Conservation (phyloP, 345 rosid genomes). For the Carallia pectinifolia region DNA sequence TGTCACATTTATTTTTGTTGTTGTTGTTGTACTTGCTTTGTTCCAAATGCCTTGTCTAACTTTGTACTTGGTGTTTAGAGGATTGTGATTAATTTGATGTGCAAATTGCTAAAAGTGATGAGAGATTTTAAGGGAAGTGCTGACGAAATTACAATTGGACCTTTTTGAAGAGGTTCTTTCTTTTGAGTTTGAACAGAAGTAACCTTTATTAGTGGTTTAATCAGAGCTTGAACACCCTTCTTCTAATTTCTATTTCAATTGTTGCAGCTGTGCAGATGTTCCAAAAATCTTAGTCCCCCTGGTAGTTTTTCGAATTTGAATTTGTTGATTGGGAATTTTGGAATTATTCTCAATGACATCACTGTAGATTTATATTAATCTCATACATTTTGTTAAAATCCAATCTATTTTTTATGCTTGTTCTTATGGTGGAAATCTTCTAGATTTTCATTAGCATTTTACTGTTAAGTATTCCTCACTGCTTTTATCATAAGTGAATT, state of each 20-base stretch:
- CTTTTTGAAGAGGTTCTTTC: slow-evolving; percentile 51
- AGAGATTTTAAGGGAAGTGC: slow-evolving; percentile 96
- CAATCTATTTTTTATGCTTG: not conserved
- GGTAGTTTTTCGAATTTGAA: not conserved
- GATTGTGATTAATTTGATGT: slow-evolving; percentile 79
- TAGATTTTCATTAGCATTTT: not conserved
- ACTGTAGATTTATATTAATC: slow-evolving; percentile 1
- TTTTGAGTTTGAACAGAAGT: slow-evolving; percentile 20
- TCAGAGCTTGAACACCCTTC: not conserved
- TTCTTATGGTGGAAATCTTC: not conserved
- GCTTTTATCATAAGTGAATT: no score
- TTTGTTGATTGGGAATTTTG: not conserved
- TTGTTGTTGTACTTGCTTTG: not conserved
- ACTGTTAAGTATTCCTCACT: no score
- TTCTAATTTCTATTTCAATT: not conserved
- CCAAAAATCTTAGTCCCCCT: not conserved
- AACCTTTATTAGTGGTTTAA: not conserved
- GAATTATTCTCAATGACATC: not conserved
- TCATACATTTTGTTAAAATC: slow-evolving; percentile 10
- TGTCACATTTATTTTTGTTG: slow-evolving; percentile 39
- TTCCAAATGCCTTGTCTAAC: slow-evolving; percentile 12
- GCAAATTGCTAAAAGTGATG: slow-evolving; percentile 82
- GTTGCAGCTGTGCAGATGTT: not conserved
- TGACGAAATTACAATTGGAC: slow-evolving; percentile 86
- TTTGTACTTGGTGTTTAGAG: slow-evolving; percentile 40